Base-by-base conservation (phyloP, 2,329 filamentous ascomycete genomes). In the Microcyclospora tardicrescens region DNA sequence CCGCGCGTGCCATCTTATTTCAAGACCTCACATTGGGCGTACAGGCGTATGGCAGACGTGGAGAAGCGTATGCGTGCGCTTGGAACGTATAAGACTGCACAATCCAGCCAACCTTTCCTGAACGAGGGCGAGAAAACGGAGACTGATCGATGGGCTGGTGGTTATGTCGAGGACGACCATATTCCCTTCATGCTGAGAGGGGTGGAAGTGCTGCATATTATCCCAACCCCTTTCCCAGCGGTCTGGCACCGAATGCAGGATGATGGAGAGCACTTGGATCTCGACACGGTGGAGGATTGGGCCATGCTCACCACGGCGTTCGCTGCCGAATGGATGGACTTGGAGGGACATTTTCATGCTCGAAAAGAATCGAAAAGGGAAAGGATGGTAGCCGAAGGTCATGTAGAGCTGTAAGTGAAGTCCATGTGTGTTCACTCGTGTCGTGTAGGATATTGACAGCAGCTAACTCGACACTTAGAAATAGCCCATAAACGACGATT, bases 21-120 rank as follows among this genome's bases (percentile, higher is more conserved):
- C 58, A 71, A 78, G 42, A 81, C 80, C 1, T 95, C 89, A 0
- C 89, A 96, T 58, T 95, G 89, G 89, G 86, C 87, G 1, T 96
- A 96, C 60, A 68, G 75, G 48, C 72, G 73, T 42, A 75, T 96
- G 67, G 80, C 84, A 1, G 62, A 65, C 2, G 64, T 93, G 12
- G 89, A 96, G 62, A 62, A 67, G 36, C 79, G 86, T 16, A 68
- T 95, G 57, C 77, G 86, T 28, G 62, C 68, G 9, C 65, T 87
- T 1, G 66, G 67, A 1, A 62, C 81, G 28, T 73, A 89, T 44
- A 78, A 83, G 55, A 78, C 80, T 6, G 68, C 71, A 19, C 64
- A 28, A 41, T 46, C 41, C 52, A 55, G 1, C 57, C 19, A 8
- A 5, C 19, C 19, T 24, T 94, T 93, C 56, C 65, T 95, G 4